Evolutionary conservation across 345 rosid species (phyloP), one percentile per base, ranked within the genome.

Genomic region (Raphanus sativus): DNA sequence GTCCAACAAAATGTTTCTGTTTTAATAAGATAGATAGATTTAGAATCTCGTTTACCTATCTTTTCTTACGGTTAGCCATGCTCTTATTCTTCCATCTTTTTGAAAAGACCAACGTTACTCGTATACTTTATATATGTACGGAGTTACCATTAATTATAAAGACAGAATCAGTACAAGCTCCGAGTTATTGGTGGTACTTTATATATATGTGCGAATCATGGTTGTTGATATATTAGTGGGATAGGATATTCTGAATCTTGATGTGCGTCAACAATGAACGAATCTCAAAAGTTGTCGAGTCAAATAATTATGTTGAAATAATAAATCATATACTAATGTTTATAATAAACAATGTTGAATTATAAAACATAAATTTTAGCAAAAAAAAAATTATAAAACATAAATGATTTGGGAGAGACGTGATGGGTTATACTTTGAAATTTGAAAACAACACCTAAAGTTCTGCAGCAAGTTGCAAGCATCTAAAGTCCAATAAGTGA

Each of bases 211-310:
- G 4, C 2, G 25, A 48, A 45, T 29, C 76, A 2, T 62, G 42
- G 29, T 72, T 72, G 61, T 62, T 59, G 38, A 36, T 54, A 36
- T 12, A 13, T 13, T 48, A 48, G 16, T 12, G 24, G 5, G 21
- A 13, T 42, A 25, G 0, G 34, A 73, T 73, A 64, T 13, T 73
- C 63, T 24, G 77, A 73, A 64, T 72, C 69, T 17, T 50, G 24
- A 62, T 29, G 54, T 62, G 42, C 60, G 60, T 12, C 59, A 48
- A 48, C 16, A 48, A 48, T 48, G 54, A 13, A 13, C 16, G 54
- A 48, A 48, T 48, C 54, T 15, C 75, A 28, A 28, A 61, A 71
- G 5, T 62, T 34, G 42, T 36, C 9, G 42, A 0, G 42, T 36
- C 8, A 36, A 36, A 36, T 36, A 36, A 36, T 36, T 36, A 36